Percentiles rank a stretch among this genome's conserved stretches.
phyloP scores from a whole-genome alignment of 2,329 filamentous ascomycete genomes.

The Chaetomium sp. region DNA sequence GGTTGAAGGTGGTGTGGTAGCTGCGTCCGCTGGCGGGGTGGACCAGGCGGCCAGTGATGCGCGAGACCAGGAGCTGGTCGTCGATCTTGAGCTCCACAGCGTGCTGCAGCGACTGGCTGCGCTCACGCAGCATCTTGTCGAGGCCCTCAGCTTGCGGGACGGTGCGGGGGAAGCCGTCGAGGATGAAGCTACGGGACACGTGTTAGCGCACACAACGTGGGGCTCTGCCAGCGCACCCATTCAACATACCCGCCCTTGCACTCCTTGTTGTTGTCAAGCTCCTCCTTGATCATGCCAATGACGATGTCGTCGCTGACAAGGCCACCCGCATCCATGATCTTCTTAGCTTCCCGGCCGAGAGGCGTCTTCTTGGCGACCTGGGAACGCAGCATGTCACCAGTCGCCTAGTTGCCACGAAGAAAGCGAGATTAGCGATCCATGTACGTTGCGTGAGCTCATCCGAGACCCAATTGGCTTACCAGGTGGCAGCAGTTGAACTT shows the following conservation, averaged over 20 bases:
- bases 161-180: slow-evolving; percentile 97
- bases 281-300: slow-evolving; percentile 99
- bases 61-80: slow-evolving; percentile 86
- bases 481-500: slow-evolving; percentile 97
- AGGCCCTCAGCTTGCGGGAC: slow-evolving; percentile 93
- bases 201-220: slow-evolving; percentile 17
- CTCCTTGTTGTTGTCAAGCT: slow-evolving; percentile 90
- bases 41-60: slow-evolving; percentile 93
- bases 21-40: slow-evolving; percentile 95
- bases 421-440: slow-evolving; percentile 19
- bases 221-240: slow-evolving; percentile 11
- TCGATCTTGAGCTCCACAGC: slow-evolving; percentile 97
- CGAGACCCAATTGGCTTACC: slow-evolving; percentile 57
- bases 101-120: slow-evolving; percentile 86
- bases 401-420: slow-evolving; percentile 66
- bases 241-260: slow-evolving; percentile 87
- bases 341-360: slow-evolving; percentile 95
- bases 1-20: slow-evolving; percentile 99
- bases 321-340: slow-evolving; percentile 99
- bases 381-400: slow-evolving; percentile 97
- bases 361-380: slow-evolving; percentile 97
- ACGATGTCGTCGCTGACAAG: slow-evolving; percentile 99
- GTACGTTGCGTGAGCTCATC: neutral
- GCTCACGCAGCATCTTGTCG: slow-evolving; percentile 81
- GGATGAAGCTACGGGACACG: slow-evolving; percentile 74